These are phyloP conservation scores for Mangifera indica DNA, from an alignment of 345 rosid species.

Conservation along the genomic window DNA sequence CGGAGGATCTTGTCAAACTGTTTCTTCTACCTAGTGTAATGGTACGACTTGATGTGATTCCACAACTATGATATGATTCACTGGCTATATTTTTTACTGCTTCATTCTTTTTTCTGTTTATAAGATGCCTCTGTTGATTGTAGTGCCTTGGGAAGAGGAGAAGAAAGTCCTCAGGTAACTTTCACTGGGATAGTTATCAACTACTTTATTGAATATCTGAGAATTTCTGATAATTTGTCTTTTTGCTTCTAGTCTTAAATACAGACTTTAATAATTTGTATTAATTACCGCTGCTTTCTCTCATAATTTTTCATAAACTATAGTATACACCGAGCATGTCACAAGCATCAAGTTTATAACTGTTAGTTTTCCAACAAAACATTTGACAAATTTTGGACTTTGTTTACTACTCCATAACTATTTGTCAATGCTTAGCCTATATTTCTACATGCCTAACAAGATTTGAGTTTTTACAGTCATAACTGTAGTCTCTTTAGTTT, in stretches of 20 bases:
- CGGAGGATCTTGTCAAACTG: slow-evolving; percentile 81
- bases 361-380: not conserved
- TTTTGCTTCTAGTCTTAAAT: not conserved
- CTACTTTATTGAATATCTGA: slow-evolving; percentile 1
- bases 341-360: not conserved
- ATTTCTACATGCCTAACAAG: not conserved
- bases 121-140: slow-evolving; percentile 34
- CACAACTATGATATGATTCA: slow-evolving; percentile 1
- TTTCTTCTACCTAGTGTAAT: slow-evolving; percentile 76
- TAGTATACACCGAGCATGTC: not conserved
- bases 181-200: not conserved
- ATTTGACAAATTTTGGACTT: not conserved
- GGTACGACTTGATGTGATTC: slow-evolving; percentile 45
- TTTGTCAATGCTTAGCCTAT: not conserved
- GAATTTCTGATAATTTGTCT: slow-evolving; percentile 6
- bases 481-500: not conserved
- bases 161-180: slow-evolving; percentile 61
- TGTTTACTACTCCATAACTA: not conserved
- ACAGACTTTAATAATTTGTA: not conserved
- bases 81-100: slow-evolving; percentile 8
- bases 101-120: slow-evolving; percentile 13
- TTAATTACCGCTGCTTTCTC: not conserved
- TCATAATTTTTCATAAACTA: not conserved
- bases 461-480: not conserved
- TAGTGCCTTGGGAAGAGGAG: slow-evolving; percentile 79